Evolutionary conservation across 306 rosid genomes (phyloP).

Genomic region (Lupinus albus): DNA sequence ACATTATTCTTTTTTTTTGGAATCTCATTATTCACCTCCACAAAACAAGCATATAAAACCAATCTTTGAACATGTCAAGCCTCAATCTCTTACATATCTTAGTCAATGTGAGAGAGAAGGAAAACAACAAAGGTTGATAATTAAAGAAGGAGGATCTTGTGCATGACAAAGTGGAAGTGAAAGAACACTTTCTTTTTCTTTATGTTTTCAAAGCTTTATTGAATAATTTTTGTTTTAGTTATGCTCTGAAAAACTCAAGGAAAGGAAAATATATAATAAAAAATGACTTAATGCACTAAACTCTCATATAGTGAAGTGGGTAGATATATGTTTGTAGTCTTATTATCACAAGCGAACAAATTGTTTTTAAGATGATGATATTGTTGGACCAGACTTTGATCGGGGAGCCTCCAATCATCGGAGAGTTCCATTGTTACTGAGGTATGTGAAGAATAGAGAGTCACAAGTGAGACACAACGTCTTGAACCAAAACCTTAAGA

Average conservation of each 20-base stretch:
- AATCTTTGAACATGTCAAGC: constrained; percentile 74
- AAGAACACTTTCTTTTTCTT: constrained; percentile 36
- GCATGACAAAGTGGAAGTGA: constrained; percentile 44
- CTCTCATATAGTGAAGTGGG: too few relatives aligned
- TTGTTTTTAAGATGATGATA: too few relatives aligned
- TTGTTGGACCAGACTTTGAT: too few relatives aligned
- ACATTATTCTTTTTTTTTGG: constrained; percentile 56
- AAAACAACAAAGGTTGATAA: constrained; percentile 31
- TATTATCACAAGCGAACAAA: too few relatives aligned
- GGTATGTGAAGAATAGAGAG: too few relatives aligned
- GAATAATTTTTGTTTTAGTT: not conserved
- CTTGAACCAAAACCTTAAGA: too few relatives aligned
- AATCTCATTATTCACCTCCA: constrained; percentile 79
- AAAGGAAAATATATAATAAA: not conserved
- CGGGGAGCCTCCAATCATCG: too few relatives aligned
- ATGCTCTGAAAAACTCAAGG: constrained; percentile 34
- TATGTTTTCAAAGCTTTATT: constrained; percentile 7
- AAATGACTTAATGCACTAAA: too few relatives aligned
- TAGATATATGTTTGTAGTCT: too few relatives aligned
- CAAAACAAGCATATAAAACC: constrained; percentile 61
- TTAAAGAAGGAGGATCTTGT: constrained; percentile 50
- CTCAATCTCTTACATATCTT: constrained; percentile 52
- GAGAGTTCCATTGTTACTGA: too few relatives aligned
- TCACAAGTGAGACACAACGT: too few relatives aligned
- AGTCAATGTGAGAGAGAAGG: constrained; percentile 34